Conservation (phyloP, 2,329 filamentous ascomycete genomes). For the Talaromyces sp. region DNA sequence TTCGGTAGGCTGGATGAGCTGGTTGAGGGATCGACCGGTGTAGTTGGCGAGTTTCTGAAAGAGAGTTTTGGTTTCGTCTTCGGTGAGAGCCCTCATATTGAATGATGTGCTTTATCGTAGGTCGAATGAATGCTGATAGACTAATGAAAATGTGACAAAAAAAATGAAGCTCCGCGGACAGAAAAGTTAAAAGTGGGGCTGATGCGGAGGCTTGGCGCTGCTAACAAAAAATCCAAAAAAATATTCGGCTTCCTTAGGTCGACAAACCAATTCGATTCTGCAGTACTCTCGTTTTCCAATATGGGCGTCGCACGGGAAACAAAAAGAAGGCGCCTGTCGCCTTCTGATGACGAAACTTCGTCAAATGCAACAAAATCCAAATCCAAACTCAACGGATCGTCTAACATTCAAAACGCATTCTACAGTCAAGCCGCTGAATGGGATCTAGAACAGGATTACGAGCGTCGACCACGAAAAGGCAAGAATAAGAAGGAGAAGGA, state of each 20-base stretch:
- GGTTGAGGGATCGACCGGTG: slow-evolving; percentile 79
- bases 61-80: slow-evolving; percentile 62
- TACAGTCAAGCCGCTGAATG: slow-evolving; percentile 74
- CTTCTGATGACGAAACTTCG: slow-evolving; percentile 37
- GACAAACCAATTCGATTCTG: neutral
- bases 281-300: neutral
- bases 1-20: slow-evolving; percentile 71
- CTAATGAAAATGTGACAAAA: neutral
- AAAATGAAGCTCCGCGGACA: slow-evolving; percentile 24
- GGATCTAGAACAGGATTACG: slow-evolving; percentile 91
- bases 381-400: slow-evolving; percentile 25
- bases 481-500: slow-evolving; percentile 74
- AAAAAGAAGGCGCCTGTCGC: slow-evolving; percentile 52
- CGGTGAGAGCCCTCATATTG: slow-evolving; percentile 77
- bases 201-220: slow-evolving; percentile 29
- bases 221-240: slow-evolving; percentile 21
- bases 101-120: neutral
- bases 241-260: neutral
- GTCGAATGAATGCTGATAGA: neutral
- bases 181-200: slow-evolving; percentile 23
- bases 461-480: slow-evolving; percentile 70
- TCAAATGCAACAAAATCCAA: slow-evolving; percentile 24
- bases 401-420: slow-evolving; percentile 51
- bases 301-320: slow-evolving; percentile 49
- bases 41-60: slow-evolving; percentile 94